phyloP scores from a whole-genome alignment of 2,329 filamentous ascomycete genomes.

The Trichoderma afroharzianum region DNA sequence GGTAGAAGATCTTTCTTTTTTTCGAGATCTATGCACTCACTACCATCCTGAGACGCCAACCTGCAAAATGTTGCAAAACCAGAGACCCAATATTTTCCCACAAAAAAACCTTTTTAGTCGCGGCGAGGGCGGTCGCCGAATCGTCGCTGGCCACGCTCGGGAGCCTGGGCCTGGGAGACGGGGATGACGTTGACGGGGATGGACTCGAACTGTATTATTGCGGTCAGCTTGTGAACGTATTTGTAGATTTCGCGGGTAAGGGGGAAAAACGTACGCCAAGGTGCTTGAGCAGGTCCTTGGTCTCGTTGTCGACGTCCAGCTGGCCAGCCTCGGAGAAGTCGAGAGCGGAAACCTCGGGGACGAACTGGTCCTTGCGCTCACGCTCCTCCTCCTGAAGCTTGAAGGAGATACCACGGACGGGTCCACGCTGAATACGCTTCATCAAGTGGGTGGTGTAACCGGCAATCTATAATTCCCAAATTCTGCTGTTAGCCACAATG shows the following conservation, averaged over 20 bases:
- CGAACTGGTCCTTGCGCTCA: slow-evolving; percentile 99
- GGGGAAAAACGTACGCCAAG: slow-evolving; percentile 74
- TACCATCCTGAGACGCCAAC: slow-evolving; percentile 56
- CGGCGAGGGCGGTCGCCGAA: slow-evolving; percentile 61
- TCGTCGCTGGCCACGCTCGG: slow-evolving; percentile 74
- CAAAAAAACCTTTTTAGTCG: slow-evolving; percentile 34
- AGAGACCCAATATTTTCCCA: slow-evolving; percentile 37
- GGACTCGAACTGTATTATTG: slow-evolving; percentile 74
- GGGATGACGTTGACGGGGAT: slow-evolving; percentile 95
- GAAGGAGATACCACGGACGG: slow-evolving; percentile 99
- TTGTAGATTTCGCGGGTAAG: not conserved
- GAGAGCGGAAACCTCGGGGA: slow-evolving; percentile 96
- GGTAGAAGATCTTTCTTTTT: slow-evolving; percentile 53
- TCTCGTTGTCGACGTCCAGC: slow-evolving; percentile 94
- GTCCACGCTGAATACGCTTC: slow-evolving; percentile 99
- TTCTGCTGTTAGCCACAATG: not conserved
- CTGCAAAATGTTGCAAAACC: slow-evolving; percentile 44
- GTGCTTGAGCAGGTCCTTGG: slow-evolving; percentile 98
- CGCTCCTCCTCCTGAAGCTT: slow-evolving; percentile 99
- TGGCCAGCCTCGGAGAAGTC: slow-evolving; percentile 95
- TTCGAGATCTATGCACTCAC: slow-evolving; percentile 56
- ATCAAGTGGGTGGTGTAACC: slow-evolving; percentile 98
- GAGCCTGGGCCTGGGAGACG: slow-evolving; percentile 81
- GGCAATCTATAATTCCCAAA: slow-evolving; percentile 63
- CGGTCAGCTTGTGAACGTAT: not conserved